Conservation (phyloP, 1,284 basidiomycete species). For the Cutaneotrichosporon cutaneum region DNA sequence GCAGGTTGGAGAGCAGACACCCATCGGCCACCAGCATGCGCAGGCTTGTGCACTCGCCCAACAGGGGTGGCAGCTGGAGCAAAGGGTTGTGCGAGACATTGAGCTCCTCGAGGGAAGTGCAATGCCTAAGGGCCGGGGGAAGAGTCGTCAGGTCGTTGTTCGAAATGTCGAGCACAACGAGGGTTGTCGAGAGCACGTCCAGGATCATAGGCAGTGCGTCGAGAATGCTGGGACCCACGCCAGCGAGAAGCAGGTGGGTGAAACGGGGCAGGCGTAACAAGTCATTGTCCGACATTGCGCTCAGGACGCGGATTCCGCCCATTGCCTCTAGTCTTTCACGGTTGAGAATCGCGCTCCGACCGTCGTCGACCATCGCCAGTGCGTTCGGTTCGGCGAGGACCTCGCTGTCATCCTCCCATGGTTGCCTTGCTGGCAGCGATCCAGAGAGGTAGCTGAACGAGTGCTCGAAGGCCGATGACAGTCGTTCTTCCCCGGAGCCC, state of each 20-base stretch:
- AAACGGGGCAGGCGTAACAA: conserved; percentile 62
- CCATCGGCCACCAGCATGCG: conserved; percentile 86
- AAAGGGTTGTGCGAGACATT: conserved; percentile 90
- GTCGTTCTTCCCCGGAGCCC: conserved; percentile 10
- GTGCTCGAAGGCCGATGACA: conserved; percentile 19
- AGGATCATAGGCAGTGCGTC: conserved; percentile 67
- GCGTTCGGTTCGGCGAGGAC: conserved; percentile 34
- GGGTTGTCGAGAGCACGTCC: conserved; percentile 68
- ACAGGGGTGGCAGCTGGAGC: conserved; percentile 75
- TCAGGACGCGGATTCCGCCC: conserved; percentile 40
- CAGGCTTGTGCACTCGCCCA: conserved; percentile 71
- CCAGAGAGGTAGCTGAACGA: conserved; percentile 24
- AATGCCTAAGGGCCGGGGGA: conserved; percentile 73
- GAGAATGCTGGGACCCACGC: conserved; percentile 67
- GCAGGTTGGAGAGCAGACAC: conserved; percentile 73
- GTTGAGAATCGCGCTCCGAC: conserved; percentile 44
- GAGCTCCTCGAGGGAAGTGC: conserved; percentile 82
- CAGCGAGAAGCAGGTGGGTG: conserved; percentile 81
- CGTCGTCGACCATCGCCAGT: conserved; percentile 46
- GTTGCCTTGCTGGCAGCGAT: conserved; percentile 17
- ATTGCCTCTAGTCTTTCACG: conserved; percentile 40
- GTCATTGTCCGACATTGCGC: conserved; percentile 21
- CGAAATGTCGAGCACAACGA: conserved; percentile 87
- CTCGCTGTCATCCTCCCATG: conserved; percentile 26
- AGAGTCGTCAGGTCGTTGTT: conserved; percentile 77